Base-by-base conservation (phyloP, 2,329 filamentous ascomycete species). In the Aspergillus hortae region DNA sequence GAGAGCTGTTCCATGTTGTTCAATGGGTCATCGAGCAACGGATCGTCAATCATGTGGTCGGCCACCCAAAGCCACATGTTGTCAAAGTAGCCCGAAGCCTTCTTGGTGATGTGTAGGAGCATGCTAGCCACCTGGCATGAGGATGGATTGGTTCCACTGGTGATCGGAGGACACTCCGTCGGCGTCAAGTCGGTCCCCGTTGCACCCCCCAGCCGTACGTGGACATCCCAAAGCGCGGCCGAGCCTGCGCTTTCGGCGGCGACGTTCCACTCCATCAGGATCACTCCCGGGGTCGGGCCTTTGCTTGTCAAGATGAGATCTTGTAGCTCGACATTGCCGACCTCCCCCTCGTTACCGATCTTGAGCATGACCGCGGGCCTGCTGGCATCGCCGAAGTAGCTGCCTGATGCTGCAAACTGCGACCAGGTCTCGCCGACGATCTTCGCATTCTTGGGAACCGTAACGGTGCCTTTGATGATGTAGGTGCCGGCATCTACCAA, bases 101-200 rank as follows among this genome's bases (percentile, higher is more conserved):
- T 67, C n/a, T 72, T 53, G 2, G 85, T 87, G 46, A 89, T 66
- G 68, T 89, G 86, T 38, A 89, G 71, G 59, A 89, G 74, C 67
- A 88, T 69, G 4, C 61, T 64, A 2, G 67, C 67, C 4, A 64
- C 68, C 5, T 60, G 64, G 44, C 69, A 73, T 27, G 25, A 27
- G 3, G 48, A 43, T 6, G 52, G 27, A 27, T 57, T 55, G 41
- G 59, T 36, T 27, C 30, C 45, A 4, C 53, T 19, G 10, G 46
- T 51, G 12, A 14, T 14, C 25, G 66, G 67, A 1, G 69, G 64
- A 45, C 70, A 75, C 6, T 66, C 41, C 1, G 41, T 48, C 9
- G 55, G 32, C 48, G 69, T 64, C 0, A 74, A 52, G 1, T 68
- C 25, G 1, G 69, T 68, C 6, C 71, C 70, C 44, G 52, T 59